A percentile compares a stretch with the other conserved stretches of the same genome.
Evolutionary conservation across 176 grass and related monocot genomes (phyloP).

Genomic region (Carex scoparia): DNA sequence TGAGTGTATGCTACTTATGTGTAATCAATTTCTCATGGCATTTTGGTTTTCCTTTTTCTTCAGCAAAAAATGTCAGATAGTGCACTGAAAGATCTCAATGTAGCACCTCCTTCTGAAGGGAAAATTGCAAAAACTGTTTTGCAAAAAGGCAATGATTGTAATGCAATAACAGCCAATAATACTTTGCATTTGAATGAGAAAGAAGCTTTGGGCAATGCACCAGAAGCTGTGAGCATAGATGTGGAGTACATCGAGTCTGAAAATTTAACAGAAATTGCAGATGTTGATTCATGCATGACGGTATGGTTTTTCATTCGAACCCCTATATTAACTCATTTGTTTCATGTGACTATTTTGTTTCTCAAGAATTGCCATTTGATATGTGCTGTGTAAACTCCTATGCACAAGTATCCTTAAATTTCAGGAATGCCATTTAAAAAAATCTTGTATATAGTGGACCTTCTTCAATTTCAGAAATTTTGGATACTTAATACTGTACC

Average conservation of each 20-base stretch:
- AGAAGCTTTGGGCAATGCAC: constrained; percentile 14
- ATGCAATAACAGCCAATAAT: not conserved
- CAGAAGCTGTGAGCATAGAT: constrained; percentile 24
- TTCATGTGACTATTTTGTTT: constrained; percentile 4
- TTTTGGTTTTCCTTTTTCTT: constrained; percentile 1
- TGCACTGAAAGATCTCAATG: constrained; percentile 13
- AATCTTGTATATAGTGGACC: not conserved
- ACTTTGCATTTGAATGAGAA: constrained; percentile 14
- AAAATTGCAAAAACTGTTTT: constrained; percentile 1
- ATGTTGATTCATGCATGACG: constrained; percentile 27
- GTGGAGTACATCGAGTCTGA: constrained; percentile 37
- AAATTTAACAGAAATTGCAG: constrained; percentile 24
- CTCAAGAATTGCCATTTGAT: not conserved
- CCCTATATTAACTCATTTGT: not conserved
- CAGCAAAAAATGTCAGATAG: constrained; percentile 20
- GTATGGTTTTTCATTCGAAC: constrained; percentile 18
- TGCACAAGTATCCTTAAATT: not conserved
- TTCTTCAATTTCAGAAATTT: not conserved
- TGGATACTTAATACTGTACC: not conserved
- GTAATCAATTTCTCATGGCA: not conserved
- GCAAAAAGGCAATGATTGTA: constrained; percentile 10
- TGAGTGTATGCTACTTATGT: not conserved
- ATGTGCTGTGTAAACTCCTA: not conserved
- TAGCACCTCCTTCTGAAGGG: not conserved
- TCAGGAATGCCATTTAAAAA: not conserved